Evolutionary conservation across 1,284 basidiomycete species (phyloP).

Genomic region (Leccinum huronense): DNA sequence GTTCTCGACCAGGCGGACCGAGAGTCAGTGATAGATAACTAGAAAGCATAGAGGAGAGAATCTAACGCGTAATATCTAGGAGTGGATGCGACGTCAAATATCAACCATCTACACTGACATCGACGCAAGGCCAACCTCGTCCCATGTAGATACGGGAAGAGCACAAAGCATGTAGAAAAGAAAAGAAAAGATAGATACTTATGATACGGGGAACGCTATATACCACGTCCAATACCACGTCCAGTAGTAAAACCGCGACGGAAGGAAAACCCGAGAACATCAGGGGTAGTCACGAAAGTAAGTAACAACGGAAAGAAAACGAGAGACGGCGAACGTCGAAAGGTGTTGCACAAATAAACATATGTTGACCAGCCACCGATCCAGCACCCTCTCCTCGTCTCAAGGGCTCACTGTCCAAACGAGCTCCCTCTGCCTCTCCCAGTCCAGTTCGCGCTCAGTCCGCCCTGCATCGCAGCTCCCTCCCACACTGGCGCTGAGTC

Average conservation of each 20-base stretch:
- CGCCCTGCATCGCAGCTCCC: conserved; percentile 21
- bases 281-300: conserved; percentile 1
- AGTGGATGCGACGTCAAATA: neutral
- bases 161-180: neutral
- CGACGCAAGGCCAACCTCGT: neutral
- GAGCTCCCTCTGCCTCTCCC: conserved; percentile 42
- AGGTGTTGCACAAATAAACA: neutral
- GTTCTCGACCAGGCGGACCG: neutral
- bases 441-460: conserved; percentile 30
- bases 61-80: neutral
- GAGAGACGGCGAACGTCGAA: conserved; percentile 30
- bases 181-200: neutral
- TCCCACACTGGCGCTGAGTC: conserved; percentile 54
- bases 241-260: neutral
- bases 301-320: conserved; percentile 7
- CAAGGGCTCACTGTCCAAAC: conserved; percentile 27
- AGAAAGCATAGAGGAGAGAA: neutral
- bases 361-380: neutral
- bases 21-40: neutral
- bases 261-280: neutral
- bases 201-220: neutral
- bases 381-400: neutral
- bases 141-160: conserved; percentile 2
- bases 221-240: neutral
- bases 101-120: neutral